phyloP scores from a whole-genome alignment of 257 asterid genomes.

The Solanum sparsipilum region DNA sequence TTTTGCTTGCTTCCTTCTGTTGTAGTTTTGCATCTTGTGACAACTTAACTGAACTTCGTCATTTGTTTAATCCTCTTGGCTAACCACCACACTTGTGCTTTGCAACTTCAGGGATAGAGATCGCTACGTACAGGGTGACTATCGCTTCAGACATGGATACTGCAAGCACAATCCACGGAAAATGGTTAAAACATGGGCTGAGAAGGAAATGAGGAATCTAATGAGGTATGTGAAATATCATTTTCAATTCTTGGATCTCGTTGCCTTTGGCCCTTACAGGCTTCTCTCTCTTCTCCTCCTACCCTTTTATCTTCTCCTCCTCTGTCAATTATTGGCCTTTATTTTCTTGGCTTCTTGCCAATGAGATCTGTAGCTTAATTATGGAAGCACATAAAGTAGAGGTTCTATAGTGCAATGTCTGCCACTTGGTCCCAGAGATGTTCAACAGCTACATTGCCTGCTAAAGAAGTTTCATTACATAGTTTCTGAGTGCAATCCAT shows the following conservation, averaged over 20 bases:
- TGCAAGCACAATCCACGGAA: constrained; percentile 95
- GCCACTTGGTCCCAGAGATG: not conserved
- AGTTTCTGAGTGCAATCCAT: not conserved
- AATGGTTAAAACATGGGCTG: constrained; percentile 99
- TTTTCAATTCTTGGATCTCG: not conserved
- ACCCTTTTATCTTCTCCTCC: not conserved
- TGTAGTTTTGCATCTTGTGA: not conserved
- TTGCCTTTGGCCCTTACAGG: not conserved
- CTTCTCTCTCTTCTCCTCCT: not conserved
- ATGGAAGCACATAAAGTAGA: not conserved
- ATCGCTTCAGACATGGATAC: constrained; percentile 77
- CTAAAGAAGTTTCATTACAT: not conserved
- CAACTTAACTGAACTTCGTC: not conserved
- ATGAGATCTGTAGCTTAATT: not conserved
- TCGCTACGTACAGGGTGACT: constrained; percentile 95
- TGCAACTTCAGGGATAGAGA: constrained; percentile 79
- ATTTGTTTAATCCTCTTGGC: not conserved
- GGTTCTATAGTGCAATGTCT: not conserved
- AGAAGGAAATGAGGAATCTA: constrained; percentile 97
- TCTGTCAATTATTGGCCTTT: not conserved
- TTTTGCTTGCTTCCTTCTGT: not conserved
- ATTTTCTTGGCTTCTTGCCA: not conserved
- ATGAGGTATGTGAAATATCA: constrained; percentile 44
- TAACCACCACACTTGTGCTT: not conserved
- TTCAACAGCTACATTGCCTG: not conserved